phyloP scores from a whole-genome alignment of 352 stramenopile species.

The Phytophthora cactorum region DNA sequence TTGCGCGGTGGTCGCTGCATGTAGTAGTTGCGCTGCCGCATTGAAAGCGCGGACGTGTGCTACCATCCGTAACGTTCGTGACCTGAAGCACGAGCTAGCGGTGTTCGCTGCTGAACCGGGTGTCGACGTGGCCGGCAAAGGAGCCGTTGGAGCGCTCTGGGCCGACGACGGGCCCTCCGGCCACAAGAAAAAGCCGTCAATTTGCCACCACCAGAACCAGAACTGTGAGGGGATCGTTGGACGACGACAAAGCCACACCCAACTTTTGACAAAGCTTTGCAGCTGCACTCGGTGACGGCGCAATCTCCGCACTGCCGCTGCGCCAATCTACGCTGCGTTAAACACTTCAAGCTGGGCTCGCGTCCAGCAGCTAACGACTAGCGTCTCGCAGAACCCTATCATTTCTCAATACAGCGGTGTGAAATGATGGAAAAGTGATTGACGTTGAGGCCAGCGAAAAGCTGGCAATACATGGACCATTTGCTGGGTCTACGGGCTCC shows the following conservation, averaged over 20 bases:
- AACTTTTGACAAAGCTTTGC: slow-evolving; percentile 19
- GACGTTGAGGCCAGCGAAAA: slow-evolving; percentile 1
- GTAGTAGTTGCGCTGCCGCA: neutral
- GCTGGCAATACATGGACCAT: neutral
- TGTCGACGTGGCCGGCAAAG: slow-evolving; percentile 18
- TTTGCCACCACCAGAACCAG: neutral
- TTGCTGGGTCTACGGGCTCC: neutral
- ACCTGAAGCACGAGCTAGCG: neutral
- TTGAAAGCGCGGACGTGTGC: neutral
- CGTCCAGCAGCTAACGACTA: neutral
- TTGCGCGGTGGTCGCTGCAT: neutral
- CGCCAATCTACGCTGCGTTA: neutral
- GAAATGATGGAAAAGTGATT: slow-evolving; percentile 10
- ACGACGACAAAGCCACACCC: neutral
- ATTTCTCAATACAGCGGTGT: neutral
- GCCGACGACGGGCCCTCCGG: neutral
- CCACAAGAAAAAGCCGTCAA: slow-evolving; percentile 26
- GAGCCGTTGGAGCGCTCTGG: slow-evolving; percentile 19
- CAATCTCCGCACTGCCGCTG: slow-evolving; percentile 13
- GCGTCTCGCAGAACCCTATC: slow-evolving; percentile 18
- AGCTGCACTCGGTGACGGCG: slow-evolving; percentile 6
- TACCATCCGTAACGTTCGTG: slow-evolving; percentile 10
- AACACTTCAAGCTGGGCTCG: neutral
- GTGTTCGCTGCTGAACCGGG: slow-evolving; percentile 12
- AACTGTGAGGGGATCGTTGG: slow-evolving; percentile 11